Conservation (phyloP, 2,329 filamentous ascomycete genomes). For the Teratosphaeria epicoccoides region DNA sequence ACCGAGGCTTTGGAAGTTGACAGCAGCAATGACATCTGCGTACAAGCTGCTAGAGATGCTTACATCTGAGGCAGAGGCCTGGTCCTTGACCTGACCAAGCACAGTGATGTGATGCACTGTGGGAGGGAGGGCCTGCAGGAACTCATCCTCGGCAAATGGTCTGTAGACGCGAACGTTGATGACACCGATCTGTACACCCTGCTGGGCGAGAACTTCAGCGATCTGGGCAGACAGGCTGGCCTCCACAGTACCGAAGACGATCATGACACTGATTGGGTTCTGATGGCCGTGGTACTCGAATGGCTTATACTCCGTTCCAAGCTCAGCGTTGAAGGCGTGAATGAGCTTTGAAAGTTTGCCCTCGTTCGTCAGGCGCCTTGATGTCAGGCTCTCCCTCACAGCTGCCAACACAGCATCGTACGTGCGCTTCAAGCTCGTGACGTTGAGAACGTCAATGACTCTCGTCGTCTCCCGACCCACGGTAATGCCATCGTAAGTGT, state of each 20-base stretch:
- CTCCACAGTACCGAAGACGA: slow-evolving; percentile 88
- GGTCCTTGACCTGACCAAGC: slow-evolving; percentile 74
- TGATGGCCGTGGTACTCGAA: slow-evolving; percentile 91
- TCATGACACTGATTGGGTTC: slow-evolving; percentile 68
- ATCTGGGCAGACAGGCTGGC: slow-evolving; percentile 77
- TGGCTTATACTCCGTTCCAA: slow-evolving; percentile 82
- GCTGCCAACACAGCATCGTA: slow-evolving; percentile 58
- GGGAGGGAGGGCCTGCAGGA: slow-evolving; percentile 68
- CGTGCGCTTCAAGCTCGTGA: slow-evolving; percentile 55
- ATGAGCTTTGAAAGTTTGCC: slow-evolving; percentile 62
- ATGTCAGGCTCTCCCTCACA: slow-evolving; percentile 39
- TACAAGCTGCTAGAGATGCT: slow-evolving; percentile 77
- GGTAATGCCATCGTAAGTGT: slow-evolving; percentile 78
- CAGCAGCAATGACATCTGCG: slow-evolving; percentile 76
- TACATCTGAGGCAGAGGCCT: slow-evolving; percentile 61
- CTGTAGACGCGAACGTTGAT: slow-evolving; percentile 89
- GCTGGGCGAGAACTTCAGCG: slow-evolving; percentile 57
- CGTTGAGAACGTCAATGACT: slow-evolving; percentile 70
- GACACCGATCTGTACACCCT: slow-evolving; percentile 71
- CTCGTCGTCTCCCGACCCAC: slow-evolving; percentile 73
- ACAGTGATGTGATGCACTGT: slow-evolving; percentile 69
- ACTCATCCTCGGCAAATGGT: slow-evolving; percentile 89
- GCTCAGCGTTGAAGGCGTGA: slow-evolving; percentile 71
- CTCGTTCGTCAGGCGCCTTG: slow-evolving; percentile 57
- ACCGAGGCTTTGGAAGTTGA: slow-evolving; percentile 66